Conservation (phyloP, 208 protist species). For the Wallacemonas rigidus region DNA sequence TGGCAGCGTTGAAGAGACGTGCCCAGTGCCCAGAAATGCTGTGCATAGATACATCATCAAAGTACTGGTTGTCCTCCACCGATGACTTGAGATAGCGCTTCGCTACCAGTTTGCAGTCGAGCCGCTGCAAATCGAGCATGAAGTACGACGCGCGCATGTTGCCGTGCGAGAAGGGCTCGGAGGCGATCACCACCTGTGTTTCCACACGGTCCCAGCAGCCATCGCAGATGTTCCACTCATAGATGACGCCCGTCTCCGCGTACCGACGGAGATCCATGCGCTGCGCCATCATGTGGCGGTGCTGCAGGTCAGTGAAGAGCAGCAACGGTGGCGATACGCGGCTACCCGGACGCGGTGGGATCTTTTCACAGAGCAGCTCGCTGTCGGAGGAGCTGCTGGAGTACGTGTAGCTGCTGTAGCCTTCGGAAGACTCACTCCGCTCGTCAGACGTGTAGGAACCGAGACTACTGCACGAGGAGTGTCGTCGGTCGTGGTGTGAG, state of each 20-base stretch:
- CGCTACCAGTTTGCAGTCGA: conserved; percentile 66
- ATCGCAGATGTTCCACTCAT: conserved; percentile 71
- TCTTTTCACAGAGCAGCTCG: conserved; percentile 27
- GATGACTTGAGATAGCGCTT: conserved; percentile 75
- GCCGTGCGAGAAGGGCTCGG: conserved; percentile 68
- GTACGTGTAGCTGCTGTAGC: conserved; percentile 20
- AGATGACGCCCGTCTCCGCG: conserved; percentile 60
- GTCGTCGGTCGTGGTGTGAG: not conserved
- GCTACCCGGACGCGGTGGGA: conserved; percentile 58
- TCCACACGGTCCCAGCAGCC: conserved; percentile 63
- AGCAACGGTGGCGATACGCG: conserved; percentile 35
- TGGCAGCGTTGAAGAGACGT: conserved; percentile 58
- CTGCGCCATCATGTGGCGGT: conserved; percentile 37
- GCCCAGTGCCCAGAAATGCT: conserved; percentile 82
- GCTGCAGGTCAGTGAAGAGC: conserved; percentile 58
- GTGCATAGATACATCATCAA: conserved; percentile 86
- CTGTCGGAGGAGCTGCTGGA: conserved; percentile 21
- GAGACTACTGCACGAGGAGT: conserved; percentile 33
- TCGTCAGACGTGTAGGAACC: conserved; percentile 22
- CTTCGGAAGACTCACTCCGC: conserved; percentile 28
- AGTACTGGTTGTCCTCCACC: conserved; percentile 71
- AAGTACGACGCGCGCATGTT: conserved; percentile 88
- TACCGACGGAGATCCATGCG: conserved; percentile 35
- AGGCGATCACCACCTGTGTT: conserved; percentile 64
- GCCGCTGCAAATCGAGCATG: conserved; percentile 74